Evolutionary conservation across 306 rosid species (phyloP).

Genomic region (Geum urbanum): DNA sequence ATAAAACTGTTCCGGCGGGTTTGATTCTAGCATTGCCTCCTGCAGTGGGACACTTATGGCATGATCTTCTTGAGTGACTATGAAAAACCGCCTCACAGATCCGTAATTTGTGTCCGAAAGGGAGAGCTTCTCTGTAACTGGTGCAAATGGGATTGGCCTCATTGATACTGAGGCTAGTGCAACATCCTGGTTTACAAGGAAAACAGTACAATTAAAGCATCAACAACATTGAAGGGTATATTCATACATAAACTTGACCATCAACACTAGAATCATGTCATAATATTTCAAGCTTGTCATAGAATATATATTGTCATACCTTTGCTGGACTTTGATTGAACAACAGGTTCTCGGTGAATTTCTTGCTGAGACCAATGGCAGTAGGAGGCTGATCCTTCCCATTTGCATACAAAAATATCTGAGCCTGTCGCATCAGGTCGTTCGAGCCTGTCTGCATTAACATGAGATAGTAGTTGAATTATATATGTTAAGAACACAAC

Average conservation of each 20-base stretch:
- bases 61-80: constrained; percentile 64
- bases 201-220: neutral
- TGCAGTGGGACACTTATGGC: constrained; percentile 58
- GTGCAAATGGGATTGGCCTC: constrained; percentile 73
- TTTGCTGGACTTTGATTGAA: constrained; percentile 76
- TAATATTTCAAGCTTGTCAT: constrained; percentile 10
- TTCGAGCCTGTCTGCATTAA: constrained; percentile 50
- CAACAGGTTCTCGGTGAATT: constrained; percentile 54
- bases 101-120: constrained; percentile 61
- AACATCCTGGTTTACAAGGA: constrained; percentile 46
- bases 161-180: constrained; percentile 72
- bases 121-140: constrained; percentile 60
- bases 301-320: constrained; percentile 12
- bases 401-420: constrained; percentile 57
- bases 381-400: constrained; percentile 71
- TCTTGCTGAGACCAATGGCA: constrained; percentile 54
- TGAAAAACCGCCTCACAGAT: constrained; percentile 57
- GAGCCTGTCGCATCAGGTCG: constrained; percentile 66
- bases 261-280: constrained; percentile 18
- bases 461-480: neutral
- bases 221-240: neutral
- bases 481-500: no score
- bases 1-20: constrained; percentile 58
- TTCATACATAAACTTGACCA: no score
- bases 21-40: constrained; percentile 50